Evolutionary conservation across 108 stramenopile genomes (phyloP).

Genomic region (Skeletonema tropicum): DNA sequence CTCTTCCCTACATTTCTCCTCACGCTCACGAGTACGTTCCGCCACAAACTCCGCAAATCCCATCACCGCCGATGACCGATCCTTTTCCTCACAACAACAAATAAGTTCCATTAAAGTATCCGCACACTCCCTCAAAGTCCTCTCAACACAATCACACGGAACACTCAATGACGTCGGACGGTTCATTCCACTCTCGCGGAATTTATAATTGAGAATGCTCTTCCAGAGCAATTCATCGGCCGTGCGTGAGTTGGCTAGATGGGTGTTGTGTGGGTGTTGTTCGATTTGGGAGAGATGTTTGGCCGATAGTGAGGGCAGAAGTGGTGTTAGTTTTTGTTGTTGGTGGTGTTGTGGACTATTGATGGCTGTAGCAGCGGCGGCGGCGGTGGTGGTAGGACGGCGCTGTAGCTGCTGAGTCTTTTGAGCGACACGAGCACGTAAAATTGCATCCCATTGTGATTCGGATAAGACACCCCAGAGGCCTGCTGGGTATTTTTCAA

Average conservation of each 20-base stretch:
- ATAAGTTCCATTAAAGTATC: neutral
- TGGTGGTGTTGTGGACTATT: neutral
- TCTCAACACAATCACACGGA: neutral
- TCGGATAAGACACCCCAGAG: conserved; percentile 34
- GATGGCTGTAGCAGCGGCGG: neutral
- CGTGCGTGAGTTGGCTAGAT: conserved; percentile 14
- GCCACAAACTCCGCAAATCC: neutral
- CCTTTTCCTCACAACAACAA: too few relatives aligned
- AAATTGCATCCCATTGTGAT: conserved; percentile 38
- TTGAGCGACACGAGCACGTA: conserved; percentile 10
- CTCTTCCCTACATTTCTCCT: too few relatives aligned
- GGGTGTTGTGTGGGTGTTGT: conserved; percentile 20
- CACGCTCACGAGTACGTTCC: too few relatives aligned
- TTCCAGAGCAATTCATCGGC: conserved; percentile 34
- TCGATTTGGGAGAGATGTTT: conserved; percentile 30
- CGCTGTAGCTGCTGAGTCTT: neutral
- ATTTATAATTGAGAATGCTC: conserved; percentile 33
- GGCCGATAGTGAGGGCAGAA: conserved; percentile 23
- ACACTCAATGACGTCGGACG: conserved; percentile 17
- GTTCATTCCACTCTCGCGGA: conserved; percentile 16
- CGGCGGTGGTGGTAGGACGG: neutral
- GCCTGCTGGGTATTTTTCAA: conserved; percentile 35
- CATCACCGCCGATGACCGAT: neutral
- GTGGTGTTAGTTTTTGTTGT: neutral
- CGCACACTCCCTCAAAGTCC: neutral